Percentiles rank a stretch among this genome's conserved stretches.
Conservation (phyloP, 371 early-diverging fungal species). For the Mortierella polycephala region DNA sequence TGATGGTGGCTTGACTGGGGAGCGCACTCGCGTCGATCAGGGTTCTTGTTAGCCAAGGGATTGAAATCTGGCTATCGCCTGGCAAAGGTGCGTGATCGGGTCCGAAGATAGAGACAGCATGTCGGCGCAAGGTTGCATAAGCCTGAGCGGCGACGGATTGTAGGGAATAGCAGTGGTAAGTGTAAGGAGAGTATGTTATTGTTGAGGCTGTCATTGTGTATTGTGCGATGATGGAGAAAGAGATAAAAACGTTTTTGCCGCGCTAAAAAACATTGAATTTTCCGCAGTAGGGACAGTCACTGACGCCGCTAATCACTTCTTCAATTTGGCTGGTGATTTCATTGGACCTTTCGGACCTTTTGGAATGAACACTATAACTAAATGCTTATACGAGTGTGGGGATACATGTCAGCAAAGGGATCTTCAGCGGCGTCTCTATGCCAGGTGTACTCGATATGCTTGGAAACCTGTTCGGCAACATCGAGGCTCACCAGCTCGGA, state of each 20-base stretch:
- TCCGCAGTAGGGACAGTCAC: too few relatives aligned
- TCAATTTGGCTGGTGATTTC: too few relatives aligned
- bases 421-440: constrained; percentile 21
- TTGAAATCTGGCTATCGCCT: constrained; percentile 31
- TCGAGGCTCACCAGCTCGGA: constrained; percentile 13
- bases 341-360: background rate
- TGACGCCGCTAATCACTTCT: too few relatives aligned
- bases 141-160: constrained; percentile 31
- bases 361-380: too few relatives aligned
- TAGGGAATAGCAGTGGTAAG: constrained; percentile 21
- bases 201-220: background rate
- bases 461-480: constrained; percentile 7
- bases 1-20: constrained; percentile 18
- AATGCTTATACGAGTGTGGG: background rate
- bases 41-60: constrained; percentile 22
- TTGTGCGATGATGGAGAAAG: background rate
- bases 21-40: constrained; percentile 11
- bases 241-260: background rate
- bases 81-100: constrained; percentile 29
- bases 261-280: too few relatives aligned
- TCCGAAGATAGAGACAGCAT: constrained; percentile 5
- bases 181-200: constrained; percentile 6
- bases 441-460: constrained; percentile 30
- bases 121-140: constrained; percentile 24
- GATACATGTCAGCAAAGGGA: constrained; percentile 19